These are phyloP conservation scores for Talaromyces wortmannii DNA, from an alignment of 495 filamentous ascomycete species.

Conservation along the genomic window DNA sequence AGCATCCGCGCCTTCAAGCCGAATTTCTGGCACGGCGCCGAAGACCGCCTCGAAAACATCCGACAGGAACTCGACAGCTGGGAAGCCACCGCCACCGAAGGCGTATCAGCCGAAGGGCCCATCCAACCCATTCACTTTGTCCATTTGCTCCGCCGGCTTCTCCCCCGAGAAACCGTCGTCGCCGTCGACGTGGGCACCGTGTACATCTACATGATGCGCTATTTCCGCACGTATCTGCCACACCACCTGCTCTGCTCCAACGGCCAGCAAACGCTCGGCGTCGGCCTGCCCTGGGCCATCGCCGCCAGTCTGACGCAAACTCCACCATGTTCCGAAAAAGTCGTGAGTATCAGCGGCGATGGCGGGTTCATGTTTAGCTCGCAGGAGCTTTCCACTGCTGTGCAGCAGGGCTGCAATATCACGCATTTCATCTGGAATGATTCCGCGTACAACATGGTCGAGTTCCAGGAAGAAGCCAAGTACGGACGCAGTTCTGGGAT, in stretches of 20 bases:
- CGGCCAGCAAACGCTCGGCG: conserved; percentile 2
- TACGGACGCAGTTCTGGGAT: conserved; percentile 4
- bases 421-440: conserved; percentile 6
- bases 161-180: neutral
- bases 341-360: conserved; percentile 3
- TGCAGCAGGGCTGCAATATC: conserved; percentile 4
- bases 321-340: neutral
- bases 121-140: conserved; percentile 3
- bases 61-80: conserved; percentile 3
- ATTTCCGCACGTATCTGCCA: conserved; percentile 2
- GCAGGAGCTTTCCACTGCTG: conserved; percentile 1
- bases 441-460: conserved; percentile 4
- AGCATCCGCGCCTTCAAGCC: neutral
- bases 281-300: conserved; percentile 3
- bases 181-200: conserved; percentile 3
- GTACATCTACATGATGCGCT: conserved; percentile 6
- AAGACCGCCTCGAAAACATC: neutral
- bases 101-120: neutral
- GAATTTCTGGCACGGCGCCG: neutral
- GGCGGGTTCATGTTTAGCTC: conserved; percentile 6
- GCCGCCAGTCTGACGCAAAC: conserved; percentile 2
- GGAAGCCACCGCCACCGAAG: conserved; percentile 1
- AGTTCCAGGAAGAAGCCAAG: conserved; percentile 5
- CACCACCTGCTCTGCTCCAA: conserved; percentile 5
- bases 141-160: neutral